Conservation (phyloP, 345 rosid genomes). For the Hypericum perforatum region DNA sequence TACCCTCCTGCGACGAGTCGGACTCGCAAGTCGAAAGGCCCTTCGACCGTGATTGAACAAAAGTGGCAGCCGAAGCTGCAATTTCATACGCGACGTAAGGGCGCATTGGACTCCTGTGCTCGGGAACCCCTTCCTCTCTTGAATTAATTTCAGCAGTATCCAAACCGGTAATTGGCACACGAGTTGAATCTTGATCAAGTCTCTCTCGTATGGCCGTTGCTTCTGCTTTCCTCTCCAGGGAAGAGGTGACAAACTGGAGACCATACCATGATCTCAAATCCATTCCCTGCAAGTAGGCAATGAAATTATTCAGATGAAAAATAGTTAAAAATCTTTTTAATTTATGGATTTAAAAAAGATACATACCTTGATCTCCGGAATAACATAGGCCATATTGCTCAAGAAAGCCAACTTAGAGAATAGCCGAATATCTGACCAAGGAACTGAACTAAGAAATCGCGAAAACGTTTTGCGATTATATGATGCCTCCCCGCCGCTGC, state of each 20-base stretch:
- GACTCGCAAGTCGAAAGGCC: constrained; percentile 27
- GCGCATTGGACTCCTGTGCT: constrained; percentile 26
- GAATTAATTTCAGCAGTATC: constrained; percentile 9
- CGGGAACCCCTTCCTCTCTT: constrained; percentile 3
- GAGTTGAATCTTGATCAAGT: constrained; percentile 40
- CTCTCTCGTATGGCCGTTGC: constrained; percentile 42
- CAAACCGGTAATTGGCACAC: constrained; percentile 17
- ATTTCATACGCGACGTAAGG: constrained; percentile 61
- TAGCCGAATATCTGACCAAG: constrained; percentile 55
- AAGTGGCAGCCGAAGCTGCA: constrained; percentile 91
- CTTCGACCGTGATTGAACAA: constrained; percentile 49
- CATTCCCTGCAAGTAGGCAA: constrained; percentile 27
- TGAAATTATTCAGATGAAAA: not conserved
- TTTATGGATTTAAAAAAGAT: not conserved
- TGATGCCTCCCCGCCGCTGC: constrained; percentile 13
- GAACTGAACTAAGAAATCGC: constrained; percentile 32
- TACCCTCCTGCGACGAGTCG: constrained; percentile 11
- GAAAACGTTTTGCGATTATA: constrained; percentile 47
- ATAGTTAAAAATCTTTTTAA: not conserved
- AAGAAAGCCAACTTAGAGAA: constrained; percentile 75
- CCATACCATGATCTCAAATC: constrained; percentile 54
- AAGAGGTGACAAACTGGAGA: constrained; percentile 67
- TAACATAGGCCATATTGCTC: constrained; percentile 79
- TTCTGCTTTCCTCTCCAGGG: constrained; percentile 69
- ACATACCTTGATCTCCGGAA: constrained; percentile 51